Evolutionary conservation across 192 early-diverging fungal species (phyloP).

Genomic region (Backusella parvicylindrica): DNA sequence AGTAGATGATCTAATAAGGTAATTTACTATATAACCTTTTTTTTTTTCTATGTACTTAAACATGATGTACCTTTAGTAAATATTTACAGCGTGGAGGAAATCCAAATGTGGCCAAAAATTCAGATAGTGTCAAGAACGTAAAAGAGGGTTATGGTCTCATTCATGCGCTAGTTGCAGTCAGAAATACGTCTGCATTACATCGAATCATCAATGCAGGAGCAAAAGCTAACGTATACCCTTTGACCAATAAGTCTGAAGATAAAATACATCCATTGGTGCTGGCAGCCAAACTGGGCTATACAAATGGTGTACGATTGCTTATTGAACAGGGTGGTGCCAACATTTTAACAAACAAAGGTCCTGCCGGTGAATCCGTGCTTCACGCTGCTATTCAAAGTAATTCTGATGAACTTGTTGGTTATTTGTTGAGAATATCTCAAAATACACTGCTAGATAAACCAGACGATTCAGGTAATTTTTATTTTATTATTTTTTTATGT

Average conservation of each 20-base stretch:
- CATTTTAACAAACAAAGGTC: slow-evolving; percentile 7
- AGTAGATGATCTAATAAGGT: slow-evolving; percentile 20
- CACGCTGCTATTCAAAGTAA: slow-evolving; percentile 20
- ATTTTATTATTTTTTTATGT: no score
- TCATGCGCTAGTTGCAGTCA: slow-evolving; percentile 21
- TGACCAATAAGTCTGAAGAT: slow-evolving; percentile 6
- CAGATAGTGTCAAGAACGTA: slow-evolving; percentile 4
- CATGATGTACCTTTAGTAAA: slow-evolving; percentile 16
- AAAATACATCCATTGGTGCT: slow-evolving; percentile 14
- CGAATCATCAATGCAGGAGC: slow-evolving; percentile 21
- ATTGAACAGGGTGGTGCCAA: slow-evolving; percentile 17
- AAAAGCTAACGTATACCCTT: slow-evolving; percentile 20
- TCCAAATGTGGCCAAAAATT: slow-evolving; percentile 31
- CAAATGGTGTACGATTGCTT: slow-evolving; percentile 24
- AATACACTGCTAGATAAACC: slow-evolving; percentile 7
- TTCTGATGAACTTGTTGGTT: slow-evolving; percentile 8
- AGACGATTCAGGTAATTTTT: slow-evolving; percentile 13
- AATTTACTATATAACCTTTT: background rate
- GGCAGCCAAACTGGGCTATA: slow-evolving; percentile 21
- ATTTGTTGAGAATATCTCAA: slow-evolving; percentile 7
- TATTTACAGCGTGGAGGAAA: slow-evolving; percentile 28
- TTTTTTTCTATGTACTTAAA: no score
- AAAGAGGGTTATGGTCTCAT: slow-evolving; percentile 27
- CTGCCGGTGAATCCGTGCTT: background rate
- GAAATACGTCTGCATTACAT: slow-evolving; percentile 20